Evolutionary conservation across 176 grass and related monocot species (phyloP).

Genomic region (Aegilops tauschii): DNA sequence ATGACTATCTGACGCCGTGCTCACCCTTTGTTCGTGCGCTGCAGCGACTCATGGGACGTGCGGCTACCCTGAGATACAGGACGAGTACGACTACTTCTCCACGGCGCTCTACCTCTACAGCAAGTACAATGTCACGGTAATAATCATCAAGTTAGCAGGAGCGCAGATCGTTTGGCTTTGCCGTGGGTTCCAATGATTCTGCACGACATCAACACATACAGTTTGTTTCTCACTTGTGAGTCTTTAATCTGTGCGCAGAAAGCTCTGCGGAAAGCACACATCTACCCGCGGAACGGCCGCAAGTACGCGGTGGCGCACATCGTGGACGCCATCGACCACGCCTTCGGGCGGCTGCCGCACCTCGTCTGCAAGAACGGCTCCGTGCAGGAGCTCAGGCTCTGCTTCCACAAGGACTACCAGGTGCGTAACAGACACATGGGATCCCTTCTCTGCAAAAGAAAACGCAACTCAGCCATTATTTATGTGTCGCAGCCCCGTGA

Average conservation of each 20-base stretch:
- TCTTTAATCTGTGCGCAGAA: background rate
- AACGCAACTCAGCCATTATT: too few relatives aligned
- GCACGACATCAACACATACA: too few relatives aligned
- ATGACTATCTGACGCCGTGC: too few relatives aligned
- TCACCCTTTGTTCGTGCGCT: background rate
- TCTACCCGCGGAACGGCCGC: background rate
- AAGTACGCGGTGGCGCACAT: conserved; percentile 30
- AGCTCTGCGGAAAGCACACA: conserved; percentile 29
- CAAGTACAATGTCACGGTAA: conserved; percentile 87
- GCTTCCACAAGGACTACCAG: conserved; percentile 60
- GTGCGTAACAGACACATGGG: background rate
- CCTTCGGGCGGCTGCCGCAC: conserved; percentile 47
- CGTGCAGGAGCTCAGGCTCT: conserved; percentile 54
- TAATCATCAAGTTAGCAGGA: background rate
- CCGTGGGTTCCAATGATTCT: too few relatives aligned
- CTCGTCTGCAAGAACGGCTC: conserved; percentile 44
- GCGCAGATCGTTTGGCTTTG: background rate
- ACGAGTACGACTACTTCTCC: conserved; percentile 91
- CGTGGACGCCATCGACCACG: conserved; percentile 36
- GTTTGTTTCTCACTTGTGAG: too few relatives aligned
- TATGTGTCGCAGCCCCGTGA: conserved; percentile 22
- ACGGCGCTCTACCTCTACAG: conserved; percentile 76
- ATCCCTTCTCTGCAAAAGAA: too few relatives aligned
- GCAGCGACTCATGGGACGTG: conserved; percentile 97
- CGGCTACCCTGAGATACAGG: conserved; percentile 78